phyloP scores from a whole-genome alignment of 345 rosid genomes.

The Hypericum perforatum region DNA sequence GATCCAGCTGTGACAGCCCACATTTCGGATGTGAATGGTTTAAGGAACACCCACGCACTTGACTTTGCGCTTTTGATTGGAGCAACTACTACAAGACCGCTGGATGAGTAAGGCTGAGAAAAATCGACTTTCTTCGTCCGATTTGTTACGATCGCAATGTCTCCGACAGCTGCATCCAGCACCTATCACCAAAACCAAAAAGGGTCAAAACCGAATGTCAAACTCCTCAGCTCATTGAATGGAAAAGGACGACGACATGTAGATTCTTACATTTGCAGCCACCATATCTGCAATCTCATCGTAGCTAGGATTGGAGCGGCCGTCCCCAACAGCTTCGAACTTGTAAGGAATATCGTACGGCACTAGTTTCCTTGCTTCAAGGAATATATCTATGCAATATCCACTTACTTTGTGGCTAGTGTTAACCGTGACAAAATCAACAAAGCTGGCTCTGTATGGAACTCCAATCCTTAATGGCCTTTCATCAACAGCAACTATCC shows the following conservation, averaged over 20 bases:
- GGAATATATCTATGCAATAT: slow-evolving; percentile 70
- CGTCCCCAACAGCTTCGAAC: slow-evolving; percentile 58
- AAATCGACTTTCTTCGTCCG: slow-evolving; percentile 2
- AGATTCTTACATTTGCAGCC: slow-evolving; percentile 45
- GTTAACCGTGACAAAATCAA: slow-evolving; percentile 49
- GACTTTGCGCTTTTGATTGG: slow-evolving; percentile 14
- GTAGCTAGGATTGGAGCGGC: slow-evolving; percentile 55
- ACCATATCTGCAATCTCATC: slow-evolving; percentile 42
- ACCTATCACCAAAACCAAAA: slow-evolving; percentile 13
- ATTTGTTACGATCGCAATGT: slow-evolving; percentile 1
- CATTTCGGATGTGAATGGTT: slow-evolving; percentile 24
- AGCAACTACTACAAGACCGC: slow-evolving; percentile 25
- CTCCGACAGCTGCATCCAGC: slow-evolving; percentile 1
- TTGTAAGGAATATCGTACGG: slow-evolving; percentile 67
- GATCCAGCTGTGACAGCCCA: slow-evolving; percentile 25
- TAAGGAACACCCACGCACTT: slow-evolving; percentile 25
- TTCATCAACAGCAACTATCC: slow-evolving; percentile 56
- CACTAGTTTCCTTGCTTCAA: slow-evolving; percentile 49
- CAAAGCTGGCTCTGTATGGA: slow-evolving; percentile 72
- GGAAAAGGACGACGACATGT: background rate
- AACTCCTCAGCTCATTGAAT: background rate
- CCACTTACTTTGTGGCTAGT: slow-evolving; percentile 45
- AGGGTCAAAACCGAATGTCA: background rate
- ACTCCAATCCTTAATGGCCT: slow-evolving; percentile 66
- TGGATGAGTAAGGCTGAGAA: slow-evolving; percentile 9